Conservation (phyloP, 1,284 basidiomycete species). For the Ceratobasidium theobromae region DNA sequence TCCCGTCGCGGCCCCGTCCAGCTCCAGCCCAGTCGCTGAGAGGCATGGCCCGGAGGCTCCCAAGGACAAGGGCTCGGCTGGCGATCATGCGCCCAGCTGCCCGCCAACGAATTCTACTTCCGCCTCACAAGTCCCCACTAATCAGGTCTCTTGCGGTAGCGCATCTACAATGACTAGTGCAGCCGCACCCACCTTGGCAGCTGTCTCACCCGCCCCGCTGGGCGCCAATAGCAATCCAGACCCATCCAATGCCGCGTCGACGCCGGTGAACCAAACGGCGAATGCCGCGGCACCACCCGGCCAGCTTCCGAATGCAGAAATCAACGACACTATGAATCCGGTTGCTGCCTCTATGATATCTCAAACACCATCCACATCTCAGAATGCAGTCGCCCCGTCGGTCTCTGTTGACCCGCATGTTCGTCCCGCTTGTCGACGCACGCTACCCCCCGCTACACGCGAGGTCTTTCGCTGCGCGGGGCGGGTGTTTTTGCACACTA, state of each 20-base stretch:
- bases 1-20: neutral
- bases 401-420: neutral
- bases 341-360: no score
- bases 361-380: neutral
- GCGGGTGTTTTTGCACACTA: slow-evolving; percentile 18
- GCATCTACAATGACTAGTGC: no score
- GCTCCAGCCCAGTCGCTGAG: neutral
- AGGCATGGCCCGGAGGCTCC: neutral
- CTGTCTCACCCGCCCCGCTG: neutral
- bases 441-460: slow-evolving; percentile 25
- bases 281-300: no score
- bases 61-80: neutral
- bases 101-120: no score
- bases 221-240: no score
- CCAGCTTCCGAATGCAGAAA: neutral
- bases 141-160: no score
- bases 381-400: neutral
- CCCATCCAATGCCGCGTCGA: neutral
- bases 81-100: no score
- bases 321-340: no score
- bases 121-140: no score
- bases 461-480: slow-evolving; percentile 26
- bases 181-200: neutral
- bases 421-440: slow-evolving; percentile 11
- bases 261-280: neutral